Percentiles rank a stretch among this genome's conserved stretches.
phyloP scores from a whole-genome alignment of 495 filamentous ascomycete genomes.

The Darksidea phi region DNA sequence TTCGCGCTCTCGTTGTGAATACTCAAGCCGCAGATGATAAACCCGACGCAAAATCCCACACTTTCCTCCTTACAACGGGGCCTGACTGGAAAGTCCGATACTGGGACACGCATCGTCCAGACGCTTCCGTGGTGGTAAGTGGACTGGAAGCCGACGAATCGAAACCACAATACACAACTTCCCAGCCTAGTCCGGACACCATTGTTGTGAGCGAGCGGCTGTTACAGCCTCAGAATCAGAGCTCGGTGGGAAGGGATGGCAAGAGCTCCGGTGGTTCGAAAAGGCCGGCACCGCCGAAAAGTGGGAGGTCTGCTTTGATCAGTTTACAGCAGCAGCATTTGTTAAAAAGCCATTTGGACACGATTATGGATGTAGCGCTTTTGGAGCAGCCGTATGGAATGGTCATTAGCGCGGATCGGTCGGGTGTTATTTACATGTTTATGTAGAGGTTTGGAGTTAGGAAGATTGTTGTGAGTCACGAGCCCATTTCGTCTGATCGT shows the following conservation, averaged over 20 bases:
- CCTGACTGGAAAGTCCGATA: slow-evolving; percentile 88
- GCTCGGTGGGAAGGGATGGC: slow-evolving; percentile 40
- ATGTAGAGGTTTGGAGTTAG: slow-evolving; percentile 49
- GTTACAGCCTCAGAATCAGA: slow-evolving; percentile 47
- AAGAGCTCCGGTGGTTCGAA: slow-evolving; percentile 24
- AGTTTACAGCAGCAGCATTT: slow-evolving; percentile 77
- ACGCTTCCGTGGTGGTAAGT: slow-evolving; percentile 73
- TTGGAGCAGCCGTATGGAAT: slow-evolving; percentile 89
- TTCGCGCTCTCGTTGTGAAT: slow-evolving; percentile 54
- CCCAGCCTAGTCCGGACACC: slow-evolving; percentile 66
- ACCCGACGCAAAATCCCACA: slow-evolving; percentile 55
- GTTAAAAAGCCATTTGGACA: slow-evolving; percentile 83
- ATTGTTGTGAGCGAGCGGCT: slow-evolving; percentile 70
- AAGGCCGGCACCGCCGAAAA: slow-evolving; percentile 32
- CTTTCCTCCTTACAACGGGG: slow-evolving; percentile 82
- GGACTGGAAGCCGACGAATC: slow-evolving; percentile 70
- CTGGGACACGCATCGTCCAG: slow-evolving; percentile 78
- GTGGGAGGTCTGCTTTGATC: slow-evolving; percentile 81
- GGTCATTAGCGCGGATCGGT: slow-evolving; percentile 84
- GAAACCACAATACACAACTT: slow-evolving; percentile 68
- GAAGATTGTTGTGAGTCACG: too few species aligned
- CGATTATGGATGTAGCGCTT: slow-evolving; percentile 81
- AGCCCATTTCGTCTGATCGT: too few species aligned
- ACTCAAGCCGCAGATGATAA: slow-evolving; percentile 57
- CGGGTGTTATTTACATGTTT: slow-evolving; percentile 91